These are phyloP conservation scores for Hyaloscypha hepaticicola DNA, from an alignment of 495 filamentous ascomycete genomes.

Conservation along the genomic window DNA sequence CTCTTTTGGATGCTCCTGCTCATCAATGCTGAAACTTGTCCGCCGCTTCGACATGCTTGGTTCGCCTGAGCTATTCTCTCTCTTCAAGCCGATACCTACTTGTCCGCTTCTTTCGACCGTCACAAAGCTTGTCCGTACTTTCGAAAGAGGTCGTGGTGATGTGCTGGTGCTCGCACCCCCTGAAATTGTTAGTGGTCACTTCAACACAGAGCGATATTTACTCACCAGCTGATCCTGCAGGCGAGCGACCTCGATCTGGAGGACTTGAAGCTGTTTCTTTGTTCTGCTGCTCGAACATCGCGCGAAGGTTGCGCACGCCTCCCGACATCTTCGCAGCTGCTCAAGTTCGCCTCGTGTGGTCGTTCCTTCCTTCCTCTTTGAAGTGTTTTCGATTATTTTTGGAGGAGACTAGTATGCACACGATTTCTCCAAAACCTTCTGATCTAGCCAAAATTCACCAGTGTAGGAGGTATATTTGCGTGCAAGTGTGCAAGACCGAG, in stretches of 20 bases:
- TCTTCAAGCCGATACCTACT: conserved; percentile 37
- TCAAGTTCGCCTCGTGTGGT: neutral
- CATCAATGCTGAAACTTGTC: conserved; percentile 32
- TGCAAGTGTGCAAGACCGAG: neutral
- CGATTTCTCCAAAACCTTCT: neutral
- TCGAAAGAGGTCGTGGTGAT: conserved; percentile 65
- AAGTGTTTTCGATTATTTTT: neutral
- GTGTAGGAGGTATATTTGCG: neutral
- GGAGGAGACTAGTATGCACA: neutral
- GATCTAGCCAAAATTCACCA: neutral
- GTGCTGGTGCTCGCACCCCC: conserved; percentile 22
- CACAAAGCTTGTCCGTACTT: conserved; percentile 82
- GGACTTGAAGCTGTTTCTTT: conserved; percentile 58
- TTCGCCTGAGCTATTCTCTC: conserved; percentile 27
- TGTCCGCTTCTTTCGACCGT: conserved; percentile 66
- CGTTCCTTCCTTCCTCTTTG: conserved; percentile 2
- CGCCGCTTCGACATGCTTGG: conserved; percentile 26
- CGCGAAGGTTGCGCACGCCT: conserved; percentile 61
- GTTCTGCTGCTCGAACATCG: conserved; percentile 86
- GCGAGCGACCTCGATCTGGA: conserved; percentile 50
- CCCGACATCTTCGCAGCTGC: conserved; percentile 26
- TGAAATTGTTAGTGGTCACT: conserved; percentile 19
- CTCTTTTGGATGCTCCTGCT: conserved; percentile 18
- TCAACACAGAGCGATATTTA: neutral
- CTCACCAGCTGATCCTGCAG: conserved; percentile 30